Evolutionary conservation across 768 basidiomycete species (phyloP), one percentile per base, ranked within the genome.

Genomic region (Rhodosporidiobolus sp.): DNA sequence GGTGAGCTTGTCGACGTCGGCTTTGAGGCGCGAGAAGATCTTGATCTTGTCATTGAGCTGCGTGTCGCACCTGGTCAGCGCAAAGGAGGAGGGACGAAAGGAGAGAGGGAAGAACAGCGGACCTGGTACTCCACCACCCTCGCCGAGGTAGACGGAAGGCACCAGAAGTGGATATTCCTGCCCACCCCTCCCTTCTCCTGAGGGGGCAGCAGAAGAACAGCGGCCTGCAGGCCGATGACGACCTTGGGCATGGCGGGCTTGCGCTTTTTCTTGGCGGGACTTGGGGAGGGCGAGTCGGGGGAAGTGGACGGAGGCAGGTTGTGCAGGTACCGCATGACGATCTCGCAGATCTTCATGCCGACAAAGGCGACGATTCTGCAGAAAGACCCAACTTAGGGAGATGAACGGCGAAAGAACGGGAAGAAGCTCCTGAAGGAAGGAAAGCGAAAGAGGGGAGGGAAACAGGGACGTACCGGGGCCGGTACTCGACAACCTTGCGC

Each of bases 291-390:
- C 1, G 20, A 30, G 22, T 24, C 20, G 10, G 48, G 17, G 24
- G 49, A 30, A 2, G 12, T 32, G 14, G 38, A 14, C 38, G 38
- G 38, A 7, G 38, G 38, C 8, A 43, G 38, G 38, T 43, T 43
- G 38, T 43, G 38, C 38, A 66, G 52, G n/a, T 70, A 63, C 24
- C 65, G 63, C 28, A 71, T 28, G 24, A 70, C 66, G 59, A 71
- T 30, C 30, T 75, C 73, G 63, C 69, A 70, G 49, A 75, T 75
- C 63, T 67, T 70, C 69, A 75, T 70, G 9, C 73, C 73, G 34
- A 75, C 73, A n/a, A 70, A 71, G 1, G 46, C 69, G 30, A 75
- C 19, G 2, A 69, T 24, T 0, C 72, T 73, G 61, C 26, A n/a
- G 34, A 17, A 19, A 12, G 26, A 7, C 46, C 43, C n/a, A 61